Evolutionary conservation across 2,329 filamentous ascomycete species (phyloP), one percentile per base, ranked within the genome.

Genomic region (Harringtonia lauricola): DNA sequence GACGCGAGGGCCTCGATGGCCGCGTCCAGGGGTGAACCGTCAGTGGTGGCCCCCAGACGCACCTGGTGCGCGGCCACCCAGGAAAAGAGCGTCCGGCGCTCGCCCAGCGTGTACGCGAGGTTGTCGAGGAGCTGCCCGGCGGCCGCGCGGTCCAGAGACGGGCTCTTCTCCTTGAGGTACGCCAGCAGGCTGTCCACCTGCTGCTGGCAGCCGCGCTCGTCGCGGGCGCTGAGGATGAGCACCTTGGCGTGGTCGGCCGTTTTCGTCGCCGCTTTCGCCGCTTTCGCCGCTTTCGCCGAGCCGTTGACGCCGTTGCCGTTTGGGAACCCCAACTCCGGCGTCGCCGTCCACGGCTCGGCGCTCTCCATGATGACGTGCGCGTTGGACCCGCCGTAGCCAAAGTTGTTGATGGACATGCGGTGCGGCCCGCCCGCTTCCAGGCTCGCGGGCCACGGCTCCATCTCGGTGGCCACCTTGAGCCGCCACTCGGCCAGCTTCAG

Each of bases 371-470:
- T 50, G 34, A 53, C 53, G 28, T 59, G 57, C 0, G 49, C 52
- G 39, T 60, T 60, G 3, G 56, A 50, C 1, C 58, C 58, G 5
- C 57, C 57, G 31, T 49, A 59, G 3, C 58, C 57, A 30, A 57
- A 58, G 2, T 50, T 54, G 41, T 57, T 59, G 24, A 60, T 49
- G 3, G 52, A 54, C 0, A 51, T 54, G 1, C 57, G 48, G 1
- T 47, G 43, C 0, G 53, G 28, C 14, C 28, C 21, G 4, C 29
- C 18, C 6, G 29, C 30, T 3, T n/a, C 28, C 15, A 44, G 44
- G 10, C 35, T 36, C 1, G 44, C 19, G 0, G 56, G 57, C 58
- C 58, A 61, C 4, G 47, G 13, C 6, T 51, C 51, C 17, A 39
- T 40, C 28, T 50, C 36, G 8, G 43, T 52, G 0, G 54, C 54